phyloP scores from a whole-genome alignment of 1,284 basidiomycete species.

The Melampsora larici-populina region DNA sequence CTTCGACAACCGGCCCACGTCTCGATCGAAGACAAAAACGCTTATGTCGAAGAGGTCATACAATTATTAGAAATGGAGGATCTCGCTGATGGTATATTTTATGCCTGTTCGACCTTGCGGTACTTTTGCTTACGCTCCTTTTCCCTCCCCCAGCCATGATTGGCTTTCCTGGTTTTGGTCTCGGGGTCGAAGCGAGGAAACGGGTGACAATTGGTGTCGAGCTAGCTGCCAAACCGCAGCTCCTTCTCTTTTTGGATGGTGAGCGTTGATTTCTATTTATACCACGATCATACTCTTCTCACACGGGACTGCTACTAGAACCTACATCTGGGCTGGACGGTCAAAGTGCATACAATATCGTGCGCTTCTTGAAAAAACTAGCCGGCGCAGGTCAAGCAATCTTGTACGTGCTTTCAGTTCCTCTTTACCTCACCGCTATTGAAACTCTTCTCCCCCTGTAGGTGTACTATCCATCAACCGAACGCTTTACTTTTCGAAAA shows the following conservation, averaged over 20 bases:
- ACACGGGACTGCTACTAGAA: constrained; percentile 46
- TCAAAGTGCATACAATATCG: constrained; percentile 80
- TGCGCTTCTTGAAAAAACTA: constrained; percentile 72
- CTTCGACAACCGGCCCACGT: constrained; percentile 60
- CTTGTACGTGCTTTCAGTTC: constrained; percentile 65
- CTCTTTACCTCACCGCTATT: constrained; percentile 47
- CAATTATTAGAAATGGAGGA: constrained; percentile 59
- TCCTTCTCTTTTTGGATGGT: constrained; percentile 54
- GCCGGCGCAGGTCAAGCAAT: constrained; percentile 76
- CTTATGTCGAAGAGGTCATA: constrained; percentile 60
- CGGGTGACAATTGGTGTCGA: constrained; percentile 63
- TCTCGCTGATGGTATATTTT: constrained; percentile 58
- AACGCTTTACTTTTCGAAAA: constrained; percentile 60
- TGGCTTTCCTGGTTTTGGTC: constrained; percentile 56
- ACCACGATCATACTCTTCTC: not conserved
- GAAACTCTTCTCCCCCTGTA: constrained; percentile 39
- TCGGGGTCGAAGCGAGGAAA: too few species aligned
- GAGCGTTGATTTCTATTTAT: constrained; percentile 34
- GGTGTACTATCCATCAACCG: constrained; percentile 66
- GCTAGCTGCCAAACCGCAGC: constrained; percentile 58
- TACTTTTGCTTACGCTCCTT: not conserved
- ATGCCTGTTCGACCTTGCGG: constrained; percentile 44
- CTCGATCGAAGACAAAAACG: constrained; percentile 59
- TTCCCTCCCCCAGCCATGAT: constrained; percentile 3
- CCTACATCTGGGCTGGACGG: constrained; percentile 77